Evolutionary conservation across 2,329 filamentous ascomycete genomes (phyloP).

Genomic region (Penicillium capsulatum): DNA sequence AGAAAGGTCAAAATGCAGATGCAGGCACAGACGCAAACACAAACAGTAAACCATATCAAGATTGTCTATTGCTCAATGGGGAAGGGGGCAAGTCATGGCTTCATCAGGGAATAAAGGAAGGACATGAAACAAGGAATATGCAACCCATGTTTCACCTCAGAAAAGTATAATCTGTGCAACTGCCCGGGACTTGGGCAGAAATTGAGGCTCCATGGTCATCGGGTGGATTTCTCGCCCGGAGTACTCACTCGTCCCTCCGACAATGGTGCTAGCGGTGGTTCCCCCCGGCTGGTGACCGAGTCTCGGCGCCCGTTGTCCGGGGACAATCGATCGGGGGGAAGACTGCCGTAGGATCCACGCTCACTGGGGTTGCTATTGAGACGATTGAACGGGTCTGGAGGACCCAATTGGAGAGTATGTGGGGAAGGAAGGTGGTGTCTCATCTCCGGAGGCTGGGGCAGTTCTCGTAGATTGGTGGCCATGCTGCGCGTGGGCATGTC

Average conservation of each 20-base stretch:
- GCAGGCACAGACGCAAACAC: slow-evolving; percentile 3
- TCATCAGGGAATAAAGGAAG: background rate
- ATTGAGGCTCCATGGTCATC: background rate
- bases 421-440: slow-evolving; percentile 30
- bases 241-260: slow-evolving; percentile 20
- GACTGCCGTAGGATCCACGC: slow-evolving; percentile 18
- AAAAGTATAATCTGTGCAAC: background rate
- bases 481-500: slow-evolving; percentile 21
- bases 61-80: slow-evolving; percentile 31
- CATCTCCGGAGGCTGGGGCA: slow-evolving; percentile 20
- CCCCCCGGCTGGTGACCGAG: slow-evolving; percentile 21
- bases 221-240: slow-evolving; percentile 12
- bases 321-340: slow-evolving; percentile 23
- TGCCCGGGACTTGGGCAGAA: too few relatives aligned
- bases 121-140: background rate
- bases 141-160: too few relatives aligned
- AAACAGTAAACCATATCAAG: slow-evolving; percentile 20
- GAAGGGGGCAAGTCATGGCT: background rate
- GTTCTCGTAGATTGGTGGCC: slow-evolving; percentile 23
- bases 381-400: slow-evolving; percentile 25
- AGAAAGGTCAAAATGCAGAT: background rate
- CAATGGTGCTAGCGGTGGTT: slow-evolving; percentile 20
- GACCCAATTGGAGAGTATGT: slow-evolving; percentile 28
- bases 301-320: slow-evolving; percentile 26
- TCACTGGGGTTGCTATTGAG: slow-evolving; percentile 22